Percentiles rank a stretch among this genome's conserved stretches.
These are phyloP conservation scores for Choiromyces venosus DNA, from an alignment of 495 filamentous ascomycete genomes.

Conservation along the genomic window DNA sequence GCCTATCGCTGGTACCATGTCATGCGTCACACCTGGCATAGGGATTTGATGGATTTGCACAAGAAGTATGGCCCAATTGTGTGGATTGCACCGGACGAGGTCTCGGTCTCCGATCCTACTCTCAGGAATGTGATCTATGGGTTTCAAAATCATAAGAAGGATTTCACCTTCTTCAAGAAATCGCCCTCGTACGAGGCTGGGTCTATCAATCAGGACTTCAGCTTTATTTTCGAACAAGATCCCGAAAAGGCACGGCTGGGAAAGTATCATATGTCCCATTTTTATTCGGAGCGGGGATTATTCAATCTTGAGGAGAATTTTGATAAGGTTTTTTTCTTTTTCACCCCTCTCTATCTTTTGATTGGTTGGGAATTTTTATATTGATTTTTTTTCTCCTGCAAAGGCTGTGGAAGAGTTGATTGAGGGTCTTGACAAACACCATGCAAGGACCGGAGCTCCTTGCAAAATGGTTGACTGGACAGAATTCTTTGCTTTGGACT, in stretches of 20 bases:
- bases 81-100: conserved; percentile 60
- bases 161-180: conserved; percentile 56
- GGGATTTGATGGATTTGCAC: conserved; percentile 62
- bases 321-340: conserved; percentile 49
- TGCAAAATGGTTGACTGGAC: conserved; percentile 70
- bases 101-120: conserved; percentile 63
- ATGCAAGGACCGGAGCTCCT: conserved; percentile 48
- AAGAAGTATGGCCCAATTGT: conserved; percentile 66
- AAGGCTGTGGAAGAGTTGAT: conserved; percentile 70
- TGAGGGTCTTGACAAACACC: conserved; percentile 54
- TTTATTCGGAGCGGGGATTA: conserved; percentile 68
- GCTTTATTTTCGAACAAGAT: conserved; percentile 57
- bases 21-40: conserved; percentile 56
- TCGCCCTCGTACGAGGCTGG: conserved; percentile 44
- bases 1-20: conserved; percentile 67
- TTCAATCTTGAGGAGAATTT: conserved; percentile 64
- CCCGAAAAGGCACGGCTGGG: conserved; percentile 36
- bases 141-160: conserved; percentile 60
- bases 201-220: conserved; percentile 53
- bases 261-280: conserved; percentile 56
- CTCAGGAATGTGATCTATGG: conserved; percentile 72
- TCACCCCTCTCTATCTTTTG: neutral
- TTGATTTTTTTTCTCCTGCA: conserved; percentile 60
- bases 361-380: conserved; percentile 55
- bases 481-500: conserved; percentile 75